Evolutionary conservation across 805 yeast genomes (phyloP).

Genomic region (Barnettozyma botsteinii): DNA sequence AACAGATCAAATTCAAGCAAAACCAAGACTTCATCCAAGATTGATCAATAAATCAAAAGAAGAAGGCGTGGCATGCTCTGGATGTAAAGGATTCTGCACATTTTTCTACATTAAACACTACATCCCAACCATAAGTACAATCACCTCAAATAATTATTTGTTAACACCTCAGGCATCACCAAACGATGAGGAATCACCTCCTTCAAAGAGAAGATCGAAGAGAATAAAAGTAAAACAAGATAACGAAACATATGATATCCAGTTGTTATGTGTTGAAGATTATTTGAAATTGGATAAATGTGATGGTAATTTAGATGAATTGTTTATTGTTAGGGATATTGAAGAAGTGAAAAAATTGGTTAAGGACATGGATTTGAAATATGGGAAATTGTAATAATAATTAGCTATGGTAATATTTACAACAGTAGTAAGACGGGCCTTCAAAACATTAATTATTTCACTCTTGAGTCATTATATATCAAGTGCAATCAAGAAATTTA

Average conservation of each 20-base stretch:
- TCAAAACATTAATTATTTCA: no score
- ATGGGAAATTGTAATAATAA: no score
- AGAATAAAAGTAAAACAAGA: slow-evolving; percentile 20
- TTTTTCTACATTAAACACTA: slow-evolving; percentile 28
- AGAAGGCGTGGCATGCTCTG: slow-evolving; percentile 29
- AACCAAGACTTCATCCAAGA: slow-evolving; percentile 10
- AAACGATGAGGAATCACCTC: slow-evolving; percentile 9
- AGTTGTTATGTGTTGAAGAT: slow-evolving; percentile 21
- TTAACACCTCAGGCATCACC: slow-evolving; percentile 24
- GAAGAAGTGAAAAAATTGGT: slow-evolving; percentile 15
- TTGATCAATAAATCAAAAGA: slow-evolving; percentile 10
- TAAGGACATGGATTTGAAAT: slow-evolving; percentile 11
- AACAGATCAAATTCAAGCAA: slow-evolving; percentile 11
- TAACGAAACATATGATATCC: slow-evolving; percentile 7
- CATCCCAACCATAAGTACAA: slow-evolving; percentile 10
- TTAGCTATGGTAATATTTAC: no score
- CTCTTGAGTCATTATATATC: neutral
- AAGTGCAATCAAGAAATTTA: slow-evolving; percentile 6
- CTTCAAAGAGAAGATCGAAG: slow-evolving; percentile 20
- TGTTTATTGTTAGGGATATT: slow-evolving; percentile 12
- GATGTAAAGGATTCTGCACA: slow-evolving; percentile 35
- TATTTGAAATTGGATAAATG: slow-evolving; percentile 14
- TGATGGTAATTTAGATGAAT: slow-evolving; percentile 10
- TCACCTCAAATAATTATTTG: slow-evolving; percentile 9
- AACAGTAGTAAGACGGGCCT: no score